A percentile compares a stretch with the other conserved stretches of the same genome.
phyloP scores from a whole-genome alignment of 495 filamentous ascomycete genomes.

The Letharia columbiana region DNA sequence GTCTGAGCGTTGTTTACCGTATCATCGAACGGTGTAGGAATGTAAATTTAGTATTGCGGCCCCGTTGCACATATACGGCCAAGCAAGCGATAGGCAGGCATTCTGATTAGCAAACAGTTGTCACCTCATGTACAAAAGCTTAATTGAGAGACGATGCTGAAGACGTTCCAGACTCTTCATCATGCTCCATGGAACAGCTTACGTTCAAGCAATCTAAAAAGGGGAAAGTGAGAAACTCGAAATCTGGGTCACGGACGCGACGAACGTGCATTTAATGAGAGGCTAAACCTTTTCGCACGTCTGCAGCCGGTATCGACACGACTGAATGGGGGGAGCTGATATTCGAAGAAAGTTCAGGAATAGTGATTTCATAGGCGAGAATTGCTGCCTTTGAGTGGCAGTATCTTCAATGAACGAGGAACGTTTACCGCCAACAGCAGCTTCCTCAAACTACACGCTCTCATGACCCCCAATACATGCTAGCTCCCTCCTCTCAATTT shows the following conservation, averaged over 20 bases:
- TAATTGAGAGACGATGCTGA: neutral
- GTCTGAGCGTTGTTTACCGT: constrained; percentile 7
- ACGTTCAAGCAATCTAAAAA: neutral
- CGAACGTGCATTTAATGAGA: neutral
- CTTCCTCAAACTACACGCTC: neutral
- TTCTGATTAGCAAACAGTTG: constrained; percentile 3
- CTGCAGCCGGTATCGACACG: neutral
- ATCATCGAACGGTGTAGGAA: constrained; percentile 8
- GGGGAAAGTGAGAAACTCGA: neutral
- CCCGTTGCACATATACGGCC: constrained; percentile 4
- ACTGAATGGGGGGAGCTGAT: neutral
- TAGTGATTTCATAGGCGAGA: neutral
- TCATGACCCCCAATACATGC: neutral
- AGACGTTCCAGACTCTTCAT: neutral
- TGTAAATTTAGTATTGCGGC: constrained; percentile 12
- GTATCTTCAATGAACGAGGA: neutral
- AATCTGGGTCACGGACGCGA: neutral
- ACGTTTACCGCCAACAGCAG: neutral
- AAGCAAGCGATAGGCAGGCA: constrained; percentile 1
- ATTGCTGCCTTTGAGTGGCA: neutral
- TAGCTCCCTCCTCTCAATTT: neutral
- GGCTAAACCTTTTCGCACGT: neutral
- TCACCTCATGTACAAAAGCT: constrained; percentile 13
- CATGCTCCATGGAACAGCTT: neutral
- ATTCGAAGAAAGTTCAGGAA: neutral